Evolutionary conservation across 768 basidiomycete species (phyloP).

Genomic region (Calocybe cyanea): DNA sequence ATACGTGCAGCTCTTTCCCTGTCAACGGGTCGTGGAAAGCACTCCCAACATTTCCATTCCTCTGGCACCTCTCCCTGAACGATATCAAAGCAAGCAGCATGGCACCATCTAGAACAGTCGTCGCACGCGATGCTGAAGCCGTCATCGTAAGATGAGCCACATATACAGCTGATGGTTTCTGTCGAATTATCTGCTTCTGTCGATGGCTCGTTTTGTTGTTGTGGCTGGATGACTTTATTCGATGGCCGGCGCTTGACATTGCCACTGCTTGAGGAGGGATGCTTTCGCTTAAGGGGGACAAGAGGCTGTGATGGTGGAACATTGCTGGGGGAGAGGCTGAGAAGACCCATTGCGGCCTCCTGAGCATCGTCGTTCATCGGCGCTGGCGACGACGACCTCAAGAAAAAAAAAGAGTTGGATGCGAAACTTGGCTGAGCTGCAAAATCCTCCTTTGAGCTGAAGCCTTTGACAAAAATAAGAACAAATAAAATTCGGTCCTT

Average conservation of each 20-base stretch:
- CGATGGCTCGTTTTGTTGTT: background rate
- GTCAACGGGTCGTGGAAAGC: constrained; percentile 48
- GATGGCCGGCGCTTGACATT: constrained; percentile 11
- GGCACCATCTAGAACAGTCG: constrained; percentile 72
- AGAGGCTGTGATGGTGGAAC: constrained; percentile 1
- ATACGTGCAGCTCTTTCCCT: constrained; percentile 42
- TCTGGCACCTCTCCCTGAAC: constrained; percentile 55
- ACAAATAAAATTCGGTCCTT: no score
- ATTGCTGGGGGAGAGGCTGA: constrained; percentile 37
- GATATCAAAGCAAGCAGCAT: constrained; percentile 73
- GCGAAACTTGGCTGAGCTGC: no score
- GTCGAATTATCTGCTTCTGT: constrained; percentile 15
- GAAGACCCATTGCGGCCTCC: constrained; percentile 56
- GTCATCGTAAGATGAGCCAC: constrained; percentile 65
- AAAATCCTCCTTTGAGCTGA: no score
- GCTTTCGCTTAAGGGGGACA: constrained; percentile 12
- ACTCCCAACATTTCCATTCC: constrained; percentile 73
- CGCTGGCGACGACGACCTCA: constrained; percentile 1
- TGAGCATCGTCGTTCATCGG: constrained; percentile 41
- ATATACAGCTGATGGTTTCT: constrained; percentile 63
- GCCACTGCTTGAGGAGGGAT: constrained; percentile 26
- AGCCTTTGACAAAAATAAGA: no score
- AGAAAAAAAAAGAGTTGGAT: background rate
- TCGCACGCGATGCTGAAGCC: constrained; percentile 82
- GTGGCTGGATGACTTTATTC: background rate